These are phyloP conservation scores for Fusarium verrucosum DNA, from an alignment of 2,329 filamentous ascomycete genomes.

Conservation along the genomic window DNA sequence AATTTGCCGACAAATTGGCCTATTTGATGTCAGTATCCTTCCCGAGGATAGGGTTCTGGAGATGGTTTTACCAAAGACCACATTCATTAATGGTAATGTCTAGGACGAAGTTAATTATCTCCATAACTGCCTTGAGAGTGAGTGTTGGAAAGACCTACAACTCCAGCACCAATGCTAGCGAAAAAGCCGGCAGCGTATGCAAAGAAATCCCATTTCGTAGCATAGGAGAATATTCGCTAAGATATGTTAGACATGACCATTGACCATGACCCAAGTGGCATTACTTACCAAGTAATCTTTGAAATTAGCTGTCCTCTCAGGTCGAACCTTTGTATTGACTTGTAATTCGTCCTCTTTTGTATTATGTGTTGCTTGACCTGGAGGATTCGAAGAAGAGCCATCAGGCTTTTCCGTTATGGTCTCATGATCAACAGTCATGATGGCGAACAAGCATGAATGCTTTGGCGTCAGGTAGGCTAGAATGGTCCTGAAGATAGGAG, in stretches of 20 bases:
- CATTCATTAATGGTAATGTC: conserved; percentile 68
- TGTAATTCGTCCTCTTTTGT: conserved; percentile 44
- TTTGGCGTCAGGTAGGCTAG: not conserved
- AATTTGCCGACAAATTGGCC: conserved; percentile 60
- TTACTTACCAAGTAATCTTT: conserved; percentile 55
- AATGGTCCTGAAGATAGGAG: not conserved
- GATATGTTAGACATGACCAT: not conserved
- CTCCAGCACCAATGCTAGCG: conserved; percentile 62
- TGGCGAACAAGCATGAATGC: conserved; percentile 1
- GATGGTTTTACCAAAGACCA: conserved; percentile 60
- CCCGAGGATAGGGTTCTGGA: too few relatives aligned
- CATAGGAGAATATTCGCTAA: conserved; percentile 64
- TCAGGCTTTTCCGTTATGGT: conserved; percentile 22
- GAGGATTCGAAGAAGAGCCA: conserved; percentile 10
- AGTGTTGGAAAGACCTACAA: conserved; percentile 28
- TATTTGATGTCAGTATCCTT: conserved; percentile 24
- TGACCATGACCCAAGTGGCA: not conserved
- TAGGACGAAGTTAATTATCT: not conserved
- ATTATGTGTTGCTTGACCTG: conserved; percentile 1
- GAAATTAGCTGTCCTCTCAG: conserved; percentile 57
- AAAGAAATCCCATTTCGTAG: conserved; percentile 60
- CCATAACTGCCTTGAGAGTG: not conserved
- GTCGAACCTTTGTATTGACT: conserved; percentile 49
- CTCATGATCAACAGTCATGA: conserved; percentile 30
- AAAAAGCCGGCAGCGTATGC: conserved; percentile 58